Conservation (phyloP, 805 yeast genomes). For the Lipomyces yamadae region DNA sequence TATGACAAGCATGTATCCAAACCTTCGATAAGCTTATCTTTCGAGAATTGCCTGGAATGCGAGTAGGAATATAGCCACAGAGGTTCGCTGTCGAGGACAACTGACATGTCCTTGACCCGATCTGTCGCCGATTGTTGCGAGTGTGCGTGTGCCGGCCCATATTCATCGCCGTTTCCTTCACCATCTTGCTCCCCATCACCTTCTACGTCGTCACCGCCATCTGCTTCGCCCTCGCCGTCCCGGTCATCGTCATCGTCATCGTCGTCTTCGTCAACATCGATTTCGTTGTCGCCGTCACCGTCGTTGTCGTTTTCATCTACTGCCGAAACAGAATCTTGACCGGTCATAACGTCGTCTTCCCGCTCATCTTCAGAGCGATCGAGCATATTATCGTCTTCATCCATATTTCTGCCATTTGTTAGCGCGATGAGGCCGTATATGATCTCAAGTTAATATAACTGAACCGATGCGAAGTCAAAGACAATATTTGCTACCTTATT, state of each 20-base stretch:
- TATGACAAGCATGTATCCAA: slow-evolving; percentile 60
- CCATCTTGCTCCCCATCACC: slow-evolving; percentile 40
- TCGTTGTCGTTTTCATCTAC: slow-evolving; percentile 40
- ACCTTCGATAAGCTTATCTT: slow-evolving; percentile 46
- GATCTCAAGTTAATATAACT: neutral
- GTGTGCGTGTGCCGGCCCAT: slow-evolving; percentile 26
- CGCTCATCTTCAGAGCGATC: slow-evolving; percentile 38
- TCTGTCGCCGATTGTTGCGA: slow-evolving; percentile 32
- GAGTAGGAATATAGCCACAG: slow-evolving; percentile 39
- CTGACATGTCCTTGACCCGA: slow-evolving; percentile 34
- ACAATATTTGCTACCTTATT: neutral
- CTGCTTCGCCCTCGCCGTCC: slow-evolving; percentile 41
- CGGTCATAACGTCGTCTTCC: slow-evolving; percentile 30
- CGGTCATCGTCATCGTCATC: slow-evolving; percentile 39
- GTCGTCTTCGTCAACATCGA: slow-evolving; percentile 44
- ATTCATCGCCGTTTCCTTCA: slow-evolving; percentile 37
- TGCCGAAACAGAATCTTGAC: slow-evolving; percentile 32
- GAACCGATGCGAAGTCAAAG: neutral
- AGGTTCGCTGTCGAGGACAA: slow-evolving; percentile 37
- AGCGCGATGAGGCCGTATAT: neutral
- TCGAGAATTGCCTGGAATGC: slow-evolving; percentile 31
- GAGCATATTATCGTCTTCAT: slow-evolving; percentile 42
- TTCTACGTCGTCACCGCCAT: slow-evolving; percentile 42
- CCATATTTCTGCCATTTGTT: slow-evolving; percentile 25
- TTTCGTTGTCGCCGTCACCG: slow-evolving; percentile 44